phyloP scores from a whole-genome alignment of 2,329 filamentous ascomycete species.

The Fusarium chlamydosporum region DNA sequence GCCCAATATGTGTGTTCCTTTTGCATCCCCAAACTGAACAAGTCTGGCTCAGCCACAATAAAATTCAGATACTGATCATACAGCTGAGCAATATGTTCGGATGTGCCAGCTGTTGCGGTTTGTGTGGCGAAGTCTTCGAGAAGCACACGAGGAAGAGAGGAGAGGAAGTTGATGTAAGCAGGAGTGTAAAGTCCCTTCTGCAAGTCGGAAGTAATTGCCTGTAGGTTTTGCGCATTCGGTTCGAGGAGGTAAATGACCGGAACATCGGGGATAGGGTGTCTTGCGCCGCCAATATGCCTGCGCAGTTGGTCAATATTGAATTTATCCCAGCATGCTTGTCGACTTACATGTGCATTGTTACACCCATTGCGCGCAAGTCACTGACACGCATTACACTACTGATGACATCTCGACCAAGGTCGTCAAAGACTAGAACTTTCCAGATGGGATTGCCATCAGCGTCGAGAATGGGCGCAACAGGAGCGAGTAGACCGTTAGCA shows the following conservation, averaged over 20 bases:
- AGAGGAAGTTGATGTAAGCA: conserved; percentile 97
- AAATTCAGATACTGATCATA: conserved; percentile 99
- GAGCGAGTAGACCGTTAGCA: conserved; percentile 74
- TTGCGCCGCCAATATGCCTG: conserved; percentile 83
- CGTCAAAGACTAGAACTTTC: conserved; percentile 98
- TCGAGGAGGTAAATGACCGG: conserved; percentile 97
- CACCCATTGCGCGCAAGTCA: conserved; percentile 92
- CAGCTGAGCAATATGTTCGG: conserved; percentile 91
- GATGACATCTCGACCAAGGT: conserved; percentile 91
- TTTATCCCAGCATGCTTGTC: not conserved
- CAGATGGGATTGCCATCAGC: conserved; percentile 93
- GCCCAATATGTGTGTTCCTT: conserved; percentile 94
- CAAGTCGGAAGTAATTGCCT: conserved; percentile 87
- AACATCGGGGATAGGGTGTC: conserved; percentile 95
- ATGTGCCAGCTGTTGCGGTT: conserved; percentile 85
- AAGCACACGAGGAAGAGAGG: conserved; percentile 88
- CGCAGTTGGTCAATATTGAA: conserved; percentile 45
- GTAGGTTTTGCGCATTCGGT: conserved; percentile 83
- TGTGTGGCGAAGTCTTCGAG: conserved; percentile 95
- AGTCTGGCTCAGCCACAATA: conserved; percentile 92
- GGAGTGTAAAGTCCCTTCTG: conserved; percentile 90
- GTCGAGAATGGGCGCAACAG: conserved; percentile 84
- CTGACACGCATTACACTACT: conserved; percentile 95
- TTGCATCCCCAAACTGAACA: conserved; percentile 94
- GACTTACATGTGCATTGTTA: conserved; percentile 91